A percentile compares a stretch with the other conserved stretches of the same genome.
phyloP scores from a whole-genome alignment of 2,329 filamentous ascomycete species.

The Nigrospora osmanthi region DNA sequence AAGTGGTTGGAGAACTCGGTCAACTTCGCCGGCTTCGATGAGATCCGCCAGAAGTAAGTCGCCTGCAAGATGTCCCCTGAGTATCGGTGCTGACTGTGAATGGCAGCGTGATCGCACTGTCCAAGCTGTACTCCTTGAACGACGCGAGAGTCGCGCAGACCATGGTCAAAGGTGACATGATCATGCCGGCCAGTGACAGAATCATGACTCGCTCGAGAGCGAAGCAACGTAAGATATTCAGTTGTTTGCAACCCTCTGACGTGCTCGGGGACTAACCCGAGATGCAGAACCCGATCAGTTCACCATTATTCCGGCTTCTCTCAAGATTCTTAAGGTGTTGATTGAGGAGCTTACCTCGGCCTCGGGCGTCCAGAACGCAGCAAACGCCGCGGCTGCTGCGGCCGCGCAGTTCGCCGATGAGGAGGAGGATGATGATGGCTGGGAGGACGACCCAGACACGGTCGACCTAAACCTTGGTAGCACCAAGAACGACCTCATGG shows the following conservation, averaged over 20 bases:
- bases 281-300: constrained; percentile 73
- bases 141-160: constrained; percentile 73
- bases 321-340: constrained; percentile 95
- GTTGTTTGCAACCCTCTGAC: constrained; percentile 5
- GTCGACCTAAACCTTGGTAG: constrained; percentile 67
- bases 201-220: constrained; percentile 94
- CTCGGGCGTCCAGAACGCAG: constrained; percentile 52
- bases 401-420: constrained; percentile 50
- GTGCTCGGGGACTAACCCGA: constrained; percentile 16
- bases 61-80: not conserved
- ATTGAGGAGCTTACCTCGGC: constrained; percentile 85
- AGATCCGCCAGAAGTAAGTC: constrained; percentile 90
- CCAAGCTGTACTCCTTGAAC: constrained; percentile 82
- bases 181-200: constrained; percentile 68
- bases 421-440: constrained; percentile 70
- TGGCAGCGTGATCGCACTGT: constrained; percentile 76
- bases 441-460: constrained; percentile 77
- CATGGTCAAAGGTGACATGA: constrained; percentile 84
- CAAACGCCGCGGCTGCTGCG: constrained; percentile 47
- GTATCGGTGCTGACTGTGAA: constrained; percentile 18
- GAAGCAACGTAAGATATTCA: constrained; percentile 57
- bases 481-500: constrained; percentile 74
- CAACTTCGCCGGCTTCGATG: constrained; percentile 96
- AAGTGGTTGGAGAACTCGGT: constrained; percentile 98
- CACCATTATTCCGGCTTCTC: constrained; percentile 75